Base-by-base conservation (phyloP, 2,329 filamentous ascomycete species). In the Cercospora sojina region DNA sequence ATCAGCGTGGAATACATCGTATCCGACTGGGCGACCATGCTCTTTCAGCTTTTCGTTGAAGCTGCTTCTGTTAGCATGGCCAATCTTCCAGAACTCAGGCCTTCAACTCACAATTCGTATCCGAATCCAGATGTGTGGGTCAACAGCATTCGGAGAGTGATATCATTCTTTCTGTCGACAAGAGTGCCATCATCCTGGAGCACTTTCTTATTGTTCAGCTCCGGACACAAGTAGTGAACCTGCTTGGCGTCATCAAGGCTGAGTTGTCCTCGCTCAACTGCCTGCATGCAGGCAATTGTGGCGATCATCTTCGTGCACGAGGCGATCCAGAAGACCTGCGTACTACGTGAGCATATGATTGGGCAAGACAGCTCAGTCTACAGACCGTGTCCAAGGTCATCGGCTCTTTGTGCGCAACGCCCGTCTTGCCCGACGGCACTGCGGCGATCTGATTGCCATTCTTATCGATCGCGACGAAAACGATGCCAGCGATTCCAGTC, bases 1-100 rank as follows among this genome's bases (percentile, higher is more conserved):
- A 5, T 85, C 79, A 0, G 84, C 84, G 0, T 82, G 83, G 71
- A 89, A 86, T 72, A 89, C 87, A 64, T 89, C 85, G 4, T 83
- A 72, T 0, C 86, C 85, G 0, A 79, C 76, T 0, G 86, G 86
- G 12, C 80, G 77, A 1, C 77, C 78, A 75, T 77, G 78, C 27
- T 79, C 76, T n/a, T 74, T 73, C 0, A 83, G 75, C 53, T 79
- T 78, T 8, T 77, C 68, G 69, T 84, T 82, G 70, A 82, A 80
- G 72, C 73, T 75, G 53, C 3, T 16, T n/a, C 29, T 13, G 47
- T 70, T 32, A 67, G 20, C 53, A n/a, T n/a, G 5, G 3, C 10
- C 6, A 6, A 23, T 27, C 8, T 60, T 43, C 16, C 20, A 27
- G 16, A 25, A 7, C 27, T 12, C 18, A 56, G 20, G 7, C 18